Conservation (phyloP, 1,139 yeast genomes). For the Zygoascus meyerae region DNA sequence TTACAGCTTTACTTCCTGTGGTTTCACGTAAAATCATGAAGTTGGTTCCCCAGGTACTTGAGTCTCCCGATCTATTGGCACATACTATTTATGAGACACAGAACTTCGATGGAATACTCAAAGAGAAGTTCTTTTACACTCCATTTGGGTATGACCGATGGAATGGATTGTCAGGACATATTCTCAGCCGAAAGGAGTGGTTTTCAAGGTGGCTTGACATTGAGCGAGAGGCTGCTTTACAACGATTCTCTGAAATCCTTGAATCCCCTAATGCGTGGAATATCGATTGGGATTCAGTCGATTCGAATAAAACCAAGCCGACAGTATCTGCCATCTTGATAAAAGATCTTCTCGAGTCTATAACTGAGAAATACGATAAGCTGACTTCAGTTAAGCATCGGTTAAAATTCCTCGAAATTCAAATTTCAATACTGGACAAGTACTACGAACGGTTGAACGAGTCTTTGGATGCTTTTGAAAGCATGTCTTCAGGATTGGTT, state of each 20-base stretch:
- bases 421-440: slow-evolving; percentile 54
- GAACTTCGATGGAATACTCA: slow-evolving; percentile 51
- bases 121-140: slow-evolving; percentile 50
- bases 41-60: slow-evolving; percentile 37
- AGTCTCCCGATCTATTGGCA: slow-evolving; percentile 47
- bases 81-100: slow-evolving; percentile 58
- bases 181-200: slow-evolving; percentile 39
- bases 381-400: slow-evolving; percentile 58
- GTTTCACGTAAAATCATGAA: slow-evolving; percentile 43
- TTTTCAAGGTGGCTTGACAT: slow-evolving; percentile 62
- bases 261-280: slow-evolving; percentile 49
- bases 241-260: slow-evolving; percentile 54
- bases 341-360: slow-evolving; percentile 56
- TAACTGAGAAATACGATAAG: slow-evolving; percentile 58
- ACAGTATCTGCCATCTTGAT: slow-evolving; percentile 62
- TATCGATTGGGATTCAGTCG: slow-evolving; percentile 58
- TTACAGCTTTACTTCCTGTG: slow-evolving; percentile 49
- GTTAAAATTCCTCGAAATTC: slow-evolving; percentile 63
- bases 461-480: slow-evolving; percentile 45
- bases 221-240: slow-evolving; percentile 42
- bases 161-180: slow-evolving; percentile 56
- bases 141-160: slow-evolving; percentile 43
- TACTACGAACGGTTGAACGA: slow-evolving; percentile 50
- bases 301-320: slow-evolving; percentile 45
- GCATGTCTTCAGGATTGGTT: slow-evolving; percentile 38